phyloP scores from a whole-genome alignment of 1,284 basidiomycete species.

The Marasmius sp. region DNA sequence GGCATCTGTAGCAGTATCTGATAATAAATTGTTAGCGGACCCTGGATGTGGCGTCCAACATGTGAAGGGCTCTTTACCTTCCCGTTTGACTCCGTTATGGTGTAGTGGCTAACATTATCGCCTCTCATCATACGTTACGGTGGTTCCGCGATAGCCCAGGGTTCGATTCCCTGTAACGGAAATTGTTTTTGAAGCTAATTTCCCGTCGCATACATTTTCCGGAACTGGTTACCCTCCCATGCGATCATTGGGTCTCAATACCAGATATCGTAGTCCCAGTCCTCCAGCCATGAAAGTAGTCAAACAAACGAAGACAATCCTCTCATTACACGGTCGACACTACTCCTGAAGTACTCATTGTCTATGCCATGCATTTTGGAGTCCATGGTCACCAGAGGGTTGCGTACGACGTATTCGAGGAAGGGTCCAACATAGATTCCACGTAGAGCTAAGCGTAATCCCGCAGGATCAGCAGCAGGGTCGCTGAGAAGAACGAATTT shows the following conservation, averaged over 20 bases:
- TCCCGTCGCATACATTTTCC: not conserved
- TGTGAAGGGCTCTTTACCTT: too few species aligned
- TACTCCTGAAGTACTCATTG: conserved; percentile 87
- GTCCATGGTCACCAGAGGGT: conserved; percentile 85
- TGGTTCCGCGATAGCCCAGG: too few species aligned
- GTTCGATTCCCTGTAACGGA: too few species aligned
- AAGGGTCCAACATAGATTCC: conserved; percentile 95
- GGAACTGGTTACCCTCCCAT: not conserved
- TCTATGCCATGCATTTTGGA: conserved; percentile 82
- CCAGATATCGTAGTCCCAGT: not conserved
- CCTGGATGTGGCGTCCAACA: too few species aligned
- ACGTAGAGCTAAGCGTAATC: conserved; percentile 78
- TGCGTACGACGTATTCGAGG: conserved; percentile 89
- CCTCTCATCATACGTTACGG: too few species aligned
- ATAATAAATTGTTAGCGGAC: not conserved
- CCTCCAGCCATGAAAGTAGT: conserved; percentile 4
- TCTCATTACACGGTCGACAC: conserved; percentile 76
- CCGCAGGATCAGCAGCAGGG: conserved; percentile 67
- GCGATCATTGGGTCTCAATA: not conserved
- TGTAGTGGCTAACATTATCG: too few species aligned
- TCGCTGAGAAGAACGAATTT: conserved; percentile 96
- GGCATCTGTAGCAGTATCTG: not conserved
- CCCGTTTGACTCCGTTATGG: too few species aligned
- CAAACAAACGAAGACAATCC: conserved; percentile 62
- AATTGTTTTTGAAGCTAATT: not conserved